Evolutionary conservation across 2,329 filamentous ascomycete species (phyloP).

Genomic region (Colletotrichum navitas): DNA sequence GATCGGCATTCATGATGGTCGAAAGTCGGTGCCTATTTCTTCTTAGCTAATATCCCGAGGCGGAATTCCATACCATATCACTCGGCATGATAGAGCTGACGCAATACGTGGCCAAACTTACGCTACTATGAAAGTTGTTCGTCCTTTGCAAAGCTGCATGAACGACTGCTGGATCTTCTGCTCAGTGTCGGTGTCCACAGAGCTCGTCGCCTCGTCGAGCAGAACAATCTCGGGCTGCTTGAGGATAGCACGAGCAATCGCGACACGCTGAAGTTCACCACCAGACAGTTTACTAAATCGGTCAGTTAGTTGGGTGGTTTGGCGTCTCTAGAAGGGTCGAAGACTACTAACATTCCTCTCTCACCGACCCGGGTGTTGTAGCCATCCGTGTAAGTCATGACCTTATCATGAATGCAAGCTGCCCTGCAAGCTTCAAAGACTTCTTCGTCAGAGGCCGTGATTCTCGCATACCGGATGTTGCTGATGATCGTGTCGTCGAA

Average conservation of each 20-base stretch:
- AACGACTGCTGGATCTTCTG: constrained; percentile 75
- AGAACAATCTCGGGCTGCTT: constrained; percentile 82
- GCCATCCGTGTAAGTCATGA: constrained; percentile 64
- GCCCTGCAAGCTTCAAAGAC: constrained; percentile 67
- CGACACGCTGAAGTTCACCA: constrained; percentile 75
- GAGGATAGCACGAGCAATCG: constrained; percentile 78
- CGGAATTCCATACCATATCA: neutral
- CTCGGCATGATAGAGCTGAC: too few species aligned
- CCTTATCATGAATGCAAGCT: constrained; percentile 70
- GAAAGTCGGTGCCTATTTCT: constrained; percentile 72
- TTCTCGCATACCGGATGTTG: constrained; percentile 69
- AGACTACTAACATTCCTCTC: constrained; percentile 58
- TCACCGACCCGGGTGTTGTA: constrained; percentile 66
- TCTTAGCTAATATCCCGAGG: neutral
- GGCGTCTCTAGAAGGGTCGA: neutral
- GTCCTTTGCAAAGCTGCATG: constrained; percentile 67
- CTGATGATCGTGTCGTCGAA: constrained; percentile 72
- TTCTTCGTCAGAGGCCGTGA: constrained; percentile 67
- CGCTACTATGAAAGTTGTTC: constrained; percentile 77
- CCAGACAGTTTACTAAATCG: constrained; percentile 70
- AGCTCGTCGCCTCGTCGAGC: constrained; percentile 83
- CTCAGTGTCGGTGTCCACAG: constrained; percentile 79
- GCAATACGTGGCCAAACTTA: constrained; percentile 51
- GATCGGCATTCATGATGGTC: constrained; percentile 77
- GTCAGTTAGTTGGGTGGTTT: constrained; percentile 43